These are phyloP conservation scores for Allium cepa DNA, from an alignment of 106 monocot genomes.

Conservation along the genomic window DNA sequence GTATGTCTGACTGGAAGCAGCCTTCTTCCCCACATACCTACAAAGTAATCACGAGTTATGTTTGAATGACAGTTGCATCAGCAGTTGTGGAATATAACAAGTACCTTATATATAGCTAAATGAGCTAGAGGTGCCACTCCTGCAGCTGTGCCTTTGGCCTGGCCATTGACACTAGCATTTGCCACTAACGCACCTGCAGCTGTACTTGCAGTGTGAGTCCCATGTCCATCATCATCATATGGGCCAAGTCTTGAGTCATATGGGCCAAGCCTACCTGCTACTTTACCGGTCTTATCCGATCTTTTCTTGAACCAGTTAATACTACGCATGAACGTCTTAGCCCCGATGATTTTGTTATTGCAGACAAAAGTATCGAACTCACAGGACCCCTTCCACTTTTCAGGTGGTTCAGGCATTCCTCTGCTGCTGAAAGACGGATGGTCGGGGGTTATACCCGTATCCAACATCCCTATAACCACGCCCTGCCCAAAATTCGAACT, in stretches of 20 bases:
- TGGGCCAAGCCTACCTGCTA: background rate
- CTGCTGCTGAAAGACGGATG: constrained; percentile 3
- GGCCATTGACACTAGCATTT: constrained; percentile 5
- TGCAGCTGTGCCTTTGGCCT: constrained; percentile 16
- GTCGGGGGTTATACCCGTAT: constrained; percentile 11
- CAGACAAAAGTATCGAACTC: constrained; percentile 8
- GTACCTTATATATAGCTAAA: constrained; percentile 30
- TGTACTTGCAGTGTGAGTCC: constrained; percentile 30
- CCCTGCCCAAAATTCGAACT: constrained; percentile 18
- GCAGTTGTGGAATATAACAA: background rate
- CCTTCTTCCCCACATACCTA: constrained; percentile 8
- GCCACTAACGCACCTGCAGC: constrained; percentile 24
- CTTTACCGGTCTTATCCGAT: no score
- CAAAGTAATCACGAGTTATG: background rate
- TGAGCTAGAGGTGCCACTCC: constrained; percentile 38
- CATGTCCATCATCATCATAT: constrained; percentile 23
- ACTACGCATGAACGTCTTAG: background rate
- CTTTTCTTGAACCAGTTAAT: background rate
- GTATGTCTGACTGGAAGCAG: constrained; percentile 11
- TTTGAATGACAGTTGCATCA: background rate
- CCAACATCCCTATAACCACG: constrained; percentile 26
- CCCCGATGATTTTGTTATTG: constrained; percentile 27
- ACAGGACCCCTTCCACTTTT: constrained; percentile 25
- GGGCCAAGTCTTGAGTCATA: constrained; percentile 10
- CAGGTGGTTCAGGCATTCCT: constrained; percentile 11